phyloP scores from a whole-genome alignment of 345 rosid species.

The Populus alba region DNA sequence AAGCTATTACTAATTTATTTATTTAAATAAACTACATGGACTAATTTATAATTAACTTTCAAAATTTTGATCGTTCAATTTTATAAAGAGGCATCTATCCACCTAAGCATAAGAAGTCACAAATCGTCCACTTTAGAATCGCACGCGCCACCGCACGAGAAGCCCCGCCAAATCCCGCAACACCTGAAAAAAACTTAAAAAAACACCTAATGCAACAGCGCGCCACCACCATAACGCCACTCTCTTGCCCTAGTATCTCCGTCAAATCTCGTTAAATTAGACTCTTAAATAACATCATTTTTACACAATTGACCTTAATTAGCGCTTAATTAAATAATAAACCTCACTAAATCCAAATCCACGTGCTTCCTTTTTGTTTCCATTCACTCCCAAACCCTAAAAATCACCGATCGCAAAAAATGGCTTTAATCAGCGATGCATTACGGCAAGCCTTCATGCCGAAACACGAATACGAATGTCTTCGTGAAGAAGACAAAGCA shows the following conservation, averaged over 20 bases:
- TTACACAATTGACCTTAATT: not conserved
- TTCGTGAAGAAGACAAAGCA: constrained; percentile 77
- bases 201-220: not conserved
- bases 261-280: not conserved
- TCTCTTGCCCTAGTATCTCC: not conserved
- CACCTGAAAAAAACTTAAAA: not conserved
- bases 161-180: constrained; percentile 22
- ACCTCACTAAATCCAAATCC: not conserved
- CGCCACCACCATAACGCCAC: not conserved
- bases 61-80: no score
- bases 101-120: not conserved
- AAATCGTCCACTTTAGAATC: not conserved
- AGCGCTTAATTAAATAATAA: not conserved
- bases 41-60: no score
- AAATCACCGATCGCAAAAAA: constrained; percentile 4
- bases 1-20: no score
- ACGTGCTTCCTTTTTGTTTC: constrained; percentile 11
- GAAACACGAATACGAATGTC: constrained; percentile 79
- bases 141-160: constrained; percentile 10
- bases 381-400: not conserved
- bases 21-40: no score
- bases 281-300: not conserved
- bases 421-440: constrained; percentile 84
- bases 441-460: constrained; percentile 90
- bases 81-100: no score